phyloP scores from a whole-genome alignment of 768 basidiomycete genomes.

The Mycena galericulata region DNA sequence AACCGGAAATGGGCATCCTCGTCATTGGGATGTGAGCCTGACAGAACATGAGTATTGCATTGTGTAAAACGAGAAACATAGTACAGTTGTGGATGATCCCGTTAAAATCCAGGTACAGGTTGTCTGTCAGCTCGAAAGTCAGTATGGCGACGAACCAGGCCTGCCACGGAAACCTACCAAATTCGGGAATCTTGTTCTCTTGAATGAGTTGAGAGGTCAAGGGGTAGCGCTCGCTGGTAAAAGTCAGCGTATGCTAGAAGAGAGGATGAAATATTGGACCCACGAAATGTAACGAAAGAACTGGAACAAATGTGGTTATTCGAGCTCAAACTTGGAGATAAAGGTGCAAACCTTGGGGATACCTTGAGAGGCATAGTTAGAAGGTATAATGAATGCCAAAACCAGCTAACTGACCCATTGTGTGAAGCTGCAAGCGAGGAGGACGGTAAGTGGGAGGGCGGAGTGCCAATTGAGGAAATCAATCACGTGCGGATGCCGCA shows the following conservation, averaged over 20 bases:
- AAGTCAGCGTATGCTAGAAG: slow-evolving; percentile 9
- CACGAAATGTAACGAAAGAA: slow-evolving; percentile 98
- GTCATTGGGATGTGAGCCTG: slow-evolving; percentile 96
- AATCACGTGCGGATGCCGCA: too few species aligned
- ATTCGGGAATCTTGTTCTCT: slow-evolving; percentile 99
- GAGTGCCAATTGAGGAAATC: not conserved
- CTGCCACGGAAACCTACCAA: slow-evolving; percentile 65
- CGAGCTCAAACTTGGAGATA: not conserved
- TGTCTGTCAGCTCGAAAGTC: slow-evolving; percentile 62
- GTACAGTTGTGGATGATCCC: slow-evolving; percentile 89
- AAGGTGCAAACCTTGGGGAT: slow-evolving; percentile 70
- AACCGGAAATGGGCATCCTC: slow-evolving; percentile 95
- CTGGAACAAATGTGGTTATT: slow-evolving; percentile 53
- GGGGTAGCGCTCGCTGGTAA: slow-evolving; percentile 91
- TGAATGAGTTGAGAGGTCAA: slow-evolving; percentile 97
- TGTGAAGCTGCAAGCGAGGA: slow-evolving; percentile 12
- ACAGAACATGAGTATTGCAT: slow-evolving; percentile 31
- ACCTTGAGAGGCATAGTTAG: slow-evolving; percentile 48
- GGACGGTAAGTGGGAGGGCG: not conserved
- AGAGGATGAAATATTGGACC: slow-evolving; percentile 45
- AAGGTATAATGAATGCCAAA: not conserved
- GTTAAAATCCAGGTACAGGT: slow-evolving; percentile 95
- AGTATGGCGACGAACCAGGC: slow-evolving; percentile 13
- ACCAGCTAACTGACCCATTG: slow-evolving; percentile 19
- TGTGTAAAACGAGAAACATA: slow-evolving; percentile 16